A percentile compares a stretch with the other conserved stretches of the same genome.
phyloP scores from a whole-genome alignment of 768 basidiomycete genomes.

The Xerocomus brunneocitrinus region DNA sequence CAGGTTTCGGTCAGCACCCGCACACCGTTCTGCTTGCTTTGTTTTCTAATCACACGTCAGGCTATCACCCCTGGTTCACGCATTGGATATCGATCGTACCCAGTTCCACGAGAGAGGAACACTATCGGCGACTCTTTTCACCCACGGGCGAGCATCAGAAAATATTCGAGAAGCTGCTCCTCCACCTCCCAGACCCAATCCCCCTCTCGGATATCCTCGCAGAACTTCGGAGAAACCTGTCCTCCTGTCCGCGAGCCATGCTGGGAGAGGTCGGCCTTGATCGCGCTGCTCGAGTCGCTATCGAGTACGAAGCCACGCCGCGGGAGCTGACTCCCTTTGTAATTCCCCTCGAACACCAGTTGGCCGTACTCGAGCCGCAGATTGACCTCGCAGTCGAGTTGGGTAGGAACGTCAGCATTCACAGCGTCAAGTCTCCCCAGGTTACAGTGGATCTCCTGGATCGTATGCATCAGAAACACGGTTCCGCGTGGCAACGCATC shows the following conservation, averaged over 20 bases:
- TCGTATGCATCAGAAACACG: conserved; percentile 54
- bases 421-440: conserved; percentile 77
- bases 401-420: conserved; percentile 74
- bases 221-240: conserved; percentile 57
- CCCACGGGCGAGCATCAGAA: conserved; percentile 31
- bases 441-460: conserved; percentile 64
- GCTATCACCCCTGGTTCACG: conserved; percentile 93
- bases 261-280: conserved; percentile 95
- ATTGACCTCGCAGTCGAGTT: conserved; percentile 80
- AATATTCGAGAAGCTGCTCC: conserved; percentile 54
- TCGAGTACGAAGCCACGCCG: conserved; percentile 44
- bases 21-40: conserved; percentile 10
- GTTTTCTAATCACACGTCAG: conserved; percentile 34
- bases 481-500: conserved; percentile 55
- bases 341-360: conserved; percentile 77
- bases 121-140: conserved; percentile 73
- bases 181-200: conserved; percentile 67
- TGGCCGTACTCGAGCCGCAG: conserved; percentile 76
- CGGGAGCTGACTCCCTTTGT: conserved; percentile 71
- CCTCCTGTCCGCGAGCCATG: conserved; percentile 65
- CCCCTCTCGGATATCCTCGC: conserved; percentile 53
- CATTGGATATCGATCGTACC: conserved; percentile 60
- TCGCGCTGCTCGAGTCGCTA: conserved; percentile 69
- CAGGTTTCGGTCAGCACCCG: conserved; percentile 74
- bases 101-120: conserved; percentile 53